Base-by-base conservation (phyloP, 2,329 filamentous ascomycete genomes). In the Nemania abortiva region DNA sequence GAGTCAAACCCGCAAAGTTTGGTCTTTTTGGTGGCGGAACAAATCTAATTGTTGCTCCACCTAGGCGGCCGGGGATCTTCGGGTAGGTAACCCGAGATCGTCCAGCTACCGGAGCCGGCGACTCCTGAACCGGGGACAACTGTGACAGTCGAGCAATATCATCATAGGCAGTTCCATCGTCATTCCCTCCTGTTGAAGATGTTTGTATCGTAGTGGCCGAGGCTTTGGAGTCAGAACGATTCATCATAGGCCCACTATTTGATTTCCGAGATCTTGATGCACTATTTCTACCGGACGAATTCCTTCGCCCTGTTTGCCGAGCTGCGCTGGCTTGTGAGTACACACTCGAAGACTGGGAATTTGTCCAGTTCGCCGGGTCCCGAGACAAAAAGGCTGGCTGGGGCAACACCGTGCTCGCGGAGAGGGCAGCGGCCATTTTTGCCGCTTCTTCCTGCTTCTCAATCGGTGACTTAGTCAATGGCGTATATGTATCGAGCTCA, bases 101-200 rank as follows among this genome's bases (percentile, higher is more conserved):
- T 24, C 79, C 74, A 39, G 74, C 72, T 50, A 62, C 72, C 7
- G 79, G 77, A 15, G 76, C 75, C 2, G 84, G 84, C 0, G 84
- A 85, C 72, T 88, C 85, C 13, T 78, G 78, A 6, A 88, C 85
- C 1, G 85, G 86, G 0, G 86, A 85, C 4, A 87, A 79, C 53
- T 79, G 81, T 1, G 78, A 77, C 18, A 77, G 63, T 37, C 71
- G 64, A 69, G 76, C 61, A 68, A 77, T 58, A 37, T 77, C 73
- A 11, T 78, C 78, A 54, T 79, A 78, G 22, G 72, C 76, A 15
- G 77, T 77, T 45, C 79, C 76, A 45, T 80, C 79, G 39, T 81
- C 76, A 50, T 74, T 70, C 3, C 74, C 70, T 5, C 69, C 75
- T 20, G 72, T 73, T 18, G 72, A 76, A 45, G 70, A 74, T 27